Conservation (phyloP, 2,329 filamentous ascomycete genomes). For the Fusarium subtropicale region DNA sequence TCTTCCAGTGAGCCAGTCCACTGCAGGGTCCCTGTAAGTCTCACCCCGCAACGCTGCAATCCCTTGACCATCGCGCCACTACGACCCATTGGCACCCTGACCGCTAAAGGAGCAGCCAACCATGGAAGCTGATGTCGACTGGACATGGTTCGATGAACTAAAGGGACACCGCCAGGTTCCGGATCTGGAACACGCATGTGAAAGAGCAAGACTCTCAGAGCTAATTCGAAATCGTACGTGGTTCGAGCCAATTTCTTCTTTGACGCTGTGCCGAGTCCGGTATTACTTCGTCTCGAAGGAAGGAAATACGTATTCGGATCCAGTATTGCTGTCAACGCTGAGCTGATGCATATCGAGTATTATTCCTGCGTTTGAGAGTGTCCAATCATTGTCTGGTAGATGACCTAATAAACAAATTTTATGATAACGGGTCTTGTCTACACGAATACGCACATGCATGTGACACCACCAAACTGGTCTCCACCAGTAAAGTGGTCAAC, state of each 20-base stretch:
- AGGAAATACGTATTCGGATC: slow-evolving; percentile 22
- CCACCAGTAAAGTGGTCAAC: slow-evolving; percentile 4
- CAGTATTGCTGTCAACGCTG: not conserved
- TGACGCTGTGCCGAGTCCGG: slow-evolving; percentile 22
- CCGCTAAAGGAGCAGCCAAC: slow-evolving; percentile 35
- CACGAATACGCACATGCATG: slow-evolving; percentile 38
- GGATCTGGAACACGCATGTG: slow-evolving; percentile 40
- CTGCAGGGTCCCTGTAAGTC: slow-evolving; percentile 35
- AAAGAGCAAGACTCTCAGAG: slow-evolving; percentile 18
- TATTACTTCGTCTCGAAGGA: slow-evolving; percentile 37
- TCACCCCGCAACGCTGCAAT: slow-evolving; percentile 33
- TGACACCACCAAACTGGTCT: slow-evolving; percentile 20
- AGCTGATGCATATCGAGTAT: slow-evolving; percentile 15
- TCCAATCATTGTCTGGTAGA: slow-evolving; percentile 32
- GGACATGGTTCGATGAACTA: slow-evolving; percentile 38
- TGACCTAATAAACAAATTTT: slow-evolving; percentile 25
- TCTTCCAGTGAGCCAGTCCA: slow-evolving; percentile 11
- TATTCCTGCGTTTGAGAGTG: slow-evolving; percentile 14
- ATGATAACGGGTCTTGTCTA: slow-evolving; percentile 25
- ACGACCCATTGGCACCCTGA: slow-evolving; percentile 32
- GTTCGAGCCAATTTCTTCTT: slow-evolving; percentile 23
- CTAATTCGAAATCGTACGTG: slow-evolving; percentile 35
- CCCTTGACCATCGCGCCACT: slow-evolving; percentile 37
- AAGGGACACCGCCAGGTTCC: slow-evolving; percentile 40
- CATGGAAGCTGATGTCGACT: slow-evolving; percentile 15